Evolutionary conservation across 768 basidiomycete genomes (phyloP).

Genomic region (Xanthoconium stramineum): DNA sequence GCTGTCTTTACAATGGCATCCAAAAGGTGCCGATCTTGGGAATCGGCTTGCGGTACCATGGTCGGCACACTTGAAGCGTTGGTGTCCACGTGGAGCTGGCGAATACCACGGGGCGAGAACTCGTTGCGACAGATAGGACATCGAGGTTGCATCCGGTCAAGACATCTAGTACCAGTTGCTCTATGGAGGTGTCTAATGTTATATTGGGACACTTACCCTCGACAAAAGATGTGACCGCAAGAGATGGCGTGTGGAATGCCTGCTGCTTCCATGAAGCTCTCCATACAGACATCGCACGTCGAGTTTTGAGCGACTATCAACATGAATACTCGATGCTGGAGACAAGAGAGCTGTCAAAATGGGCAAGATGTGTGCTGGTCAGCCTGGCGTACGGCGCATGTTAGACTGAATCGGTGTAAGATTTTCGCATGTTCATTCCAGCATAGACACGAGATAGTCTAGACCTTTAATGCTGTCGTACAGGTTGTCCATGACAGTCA

Average conservation of each 20-base stretch:
- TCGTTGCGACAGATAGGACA: conserved; percentile 12
- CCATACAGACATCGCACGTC: conserved; percentile 15
- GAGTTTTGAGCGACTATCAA: conserved; percentile 10
- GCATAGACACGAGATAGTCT: neutral
- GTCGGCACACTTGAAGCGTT: neutral
- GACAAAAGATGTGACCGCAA: conserved; percentile 17
- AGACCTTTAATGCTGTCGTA: no score
- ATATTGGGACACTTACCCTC: conserved; percentile 5
- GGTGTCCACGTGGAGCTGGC: neutral
- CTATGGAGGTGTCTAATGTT: no score
- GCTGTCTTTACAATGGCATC: neutral
- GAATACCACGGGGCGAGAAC: neutral
- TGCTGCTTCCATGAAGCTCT: neutral
- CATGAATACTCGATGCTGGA: no score
- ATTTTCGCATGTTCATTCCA: neutral
- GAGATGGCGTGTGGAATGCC: conserved; percentile 2
- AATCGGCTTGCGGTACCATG: neutral
- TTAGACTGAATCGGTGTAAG: neutral
- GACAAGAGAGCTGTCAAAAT: neutral
- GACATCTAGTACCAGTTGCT: conserved; percentile 3
- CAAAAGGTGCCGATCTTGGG: neutral
- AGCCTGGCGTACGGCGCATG: neutral
- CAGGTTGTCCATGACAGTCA: no score
- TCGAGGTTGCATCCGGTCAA: conserved; percentile 1
- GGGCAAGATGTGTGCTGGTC: neutral